These are phyloP conservation scores for Rhizopogon vesiculosus DNA, from an alignment of 768 basidiomycete species.

Conservation along the genomic window DNA sequence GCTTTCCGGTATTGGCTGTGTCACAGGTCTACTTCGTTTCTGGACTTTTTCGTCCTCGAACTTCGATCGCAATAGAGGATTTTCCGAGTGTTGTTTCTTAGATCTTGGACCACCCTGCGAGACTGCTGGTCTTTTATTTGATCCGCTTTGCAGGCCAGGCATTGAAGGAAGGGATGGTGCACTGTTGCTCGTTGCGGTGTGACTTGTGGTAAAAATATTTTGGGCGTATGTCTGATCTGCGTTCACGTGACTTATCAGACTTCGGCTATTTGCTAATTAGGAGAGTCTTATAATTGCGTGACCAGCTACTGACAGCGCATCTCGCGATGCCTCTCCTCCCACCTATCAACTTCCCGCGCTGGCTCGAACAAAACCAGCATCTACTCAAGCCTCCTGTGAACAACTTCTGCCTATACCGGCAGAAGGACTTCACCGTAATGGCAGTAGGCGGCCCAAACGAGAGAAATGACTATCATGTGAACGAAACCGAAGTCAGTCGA, in stretches of 20 bases:
- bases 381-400: constrained; percentile 89
- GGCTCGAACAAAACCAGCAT: constrained; percentile 80
- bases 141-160: constrained; percentile 35
- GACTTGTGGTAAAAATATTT: background rate
- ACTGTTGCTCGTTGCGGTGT: background rate
- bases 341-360: constrained; percentile 86
- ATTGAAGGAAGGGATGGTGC: constrained; percentile 18
- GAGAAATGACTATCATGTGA: constrained; percentile 91
- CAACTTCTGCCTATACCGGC: constrained; percentile 81
- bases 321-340: constrained; percentile 62
- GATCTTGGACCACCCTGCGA: constrained; percentile 42
- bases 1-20: constrained; percentile 31
- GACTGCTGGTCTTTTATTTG: constrained; percentile 47
- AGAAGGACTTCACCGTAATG: constrained; percentile 92
- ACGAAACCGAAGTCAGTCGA: constrained; percentile 78
- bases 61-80: constrained; percentile 15
- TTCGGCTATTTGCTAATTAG: background rate
- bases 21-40: constrained; percentile 62
- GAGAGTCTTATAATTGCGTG: background rate
- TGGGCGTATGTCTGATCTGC: background rate
- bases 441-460: constrained; percentile 94
- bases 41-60: constrained; percentile 31
- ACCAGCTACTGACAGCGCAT: too few relatives aligned
- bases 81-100: constrained; percentile 51
- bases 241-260: background rate